Evolutionary conservation across 106 monocot species (phyloP).

Genomic region (Cymbidium sinense): DNA sequence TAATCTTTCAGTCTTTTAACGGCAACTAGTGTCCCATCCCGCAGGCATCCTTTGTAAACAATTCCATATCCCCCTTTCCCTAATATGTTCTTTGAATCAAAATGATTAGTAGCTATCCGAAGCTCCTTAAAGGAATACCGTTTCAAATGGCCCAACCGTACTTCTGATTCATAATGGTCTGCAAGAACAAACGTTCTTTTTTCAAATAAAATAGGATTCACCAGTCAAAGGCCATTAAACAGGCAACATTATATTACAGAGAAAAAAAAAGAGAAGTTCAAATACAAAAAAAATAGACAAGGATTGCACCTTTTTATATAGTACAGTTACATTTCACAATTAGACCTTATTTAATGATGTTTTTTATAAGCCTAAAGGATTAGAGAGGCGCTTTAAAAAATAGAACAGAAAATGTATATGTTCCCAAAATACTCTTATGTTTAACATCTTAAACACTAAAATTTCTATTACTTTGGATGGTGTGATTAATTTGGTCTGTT

Average conservation of each 20-base stretch:
- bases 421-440: no score
- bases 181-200: background rate
- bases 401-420: no score
- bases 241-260: background rate
- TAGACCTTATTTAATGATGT: no score
- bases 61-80: constrained; percentile 53
- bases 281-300: background rate
- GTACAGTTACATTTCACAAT: no score
- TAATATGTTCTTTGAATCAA: constrained; percentile 43
- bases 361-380: no score
- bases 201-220: background rate
- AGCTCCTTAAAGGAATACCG: constrained; percentile 47
- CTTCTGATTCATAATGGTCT: constrained; percentile 56
- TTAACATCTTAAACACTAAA: no score
- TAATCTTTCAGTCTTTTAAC: constrained; percentile 50
- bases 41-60: constrained; percentile 45
- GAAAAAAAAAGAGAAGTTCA: background rate
- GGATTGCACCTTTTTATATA: no score
- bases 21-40: constrained; percentile 44
- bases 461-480: no score
- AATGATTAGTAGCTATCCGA: constrained; percentile 40
- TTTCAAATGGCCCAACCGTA: constrained; percentile 41
- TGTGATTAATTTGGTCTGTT: no score
- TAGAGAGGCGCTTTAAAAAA: no score
- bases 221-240: background rate